These are phyloP conservation scores for Citrus hindsii DNA, from an alignment of 345 rosid species.

Conservation along the genomic window DNA sequence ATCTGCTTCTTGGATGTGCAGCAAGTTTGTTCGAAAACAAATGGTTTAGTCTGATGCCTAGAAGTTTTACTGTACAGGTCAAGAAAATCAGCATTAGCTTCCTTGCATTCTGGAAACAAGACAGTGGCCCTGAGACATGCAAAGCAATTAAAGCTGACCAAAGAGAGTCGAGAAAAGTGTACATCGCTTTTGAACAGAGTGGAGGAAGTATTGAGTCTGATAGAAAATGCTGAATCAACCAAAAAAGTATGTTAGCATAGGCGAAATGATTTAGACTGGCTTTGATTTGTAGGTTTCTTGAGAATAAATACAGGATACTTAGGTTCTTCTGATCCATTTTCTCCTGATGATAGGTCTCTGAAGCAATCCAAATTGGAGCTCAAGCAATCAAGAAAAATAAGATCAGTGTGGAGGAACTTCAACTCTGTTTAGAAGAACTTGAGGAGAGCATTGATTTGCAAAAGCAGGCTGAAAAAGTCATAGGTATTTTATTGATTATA, in stretches of 20 bases:
- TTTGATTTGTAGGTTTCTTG: neutral
- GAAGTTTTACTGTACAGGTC: conserved; percentile 41
- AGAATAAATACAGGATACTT: neutral
- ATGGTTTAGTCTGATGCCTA: neutral
- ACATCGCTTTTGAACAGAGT: conserved; percentile 70
- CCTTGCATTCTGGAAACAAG: conserved; percentile 71
- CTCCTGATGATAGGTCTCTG: conserved; percentile 55
- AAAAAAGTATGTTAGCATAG: conserved; percentile 47
- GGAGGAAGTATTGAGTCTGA: conserved; percentile 63
- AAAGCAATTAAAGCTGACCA: conserved; percentile 58
- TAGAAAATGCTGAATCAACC: conserved; percentile 71
- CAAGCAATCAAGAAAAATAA: conserved; percentile 61
- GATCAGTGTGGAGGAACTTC: conserved; percentile 74
- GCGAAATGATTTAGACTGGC: neutral
- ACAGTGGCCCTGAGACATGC: conserved; percentile 71
- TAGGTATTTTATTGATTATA: conserved; percentile 35
- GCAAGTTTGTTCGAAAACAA: conserved; percentile 1
- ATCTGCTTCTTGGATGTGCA: conserved; percentile 4
- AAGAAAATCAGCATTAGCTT: conserved; percentile 59
- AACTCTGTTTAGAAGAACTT: conserved; percentile 67
- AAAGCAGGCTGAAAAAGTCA: conserved; percentile 63
- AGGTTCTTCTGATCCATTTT: neutral
- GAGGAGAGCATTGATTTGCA: conserved; percentile 68
- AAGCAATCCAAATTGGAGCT: conserved; percentile 80
- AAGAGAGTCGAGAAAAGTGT: conserved; percentile 73